Evolutionary conservation across 805 yeast species (phyloP), one percentile per base, ranked within the genome.

Genomic region (Metschnikowia bowlesiae): DNA sequence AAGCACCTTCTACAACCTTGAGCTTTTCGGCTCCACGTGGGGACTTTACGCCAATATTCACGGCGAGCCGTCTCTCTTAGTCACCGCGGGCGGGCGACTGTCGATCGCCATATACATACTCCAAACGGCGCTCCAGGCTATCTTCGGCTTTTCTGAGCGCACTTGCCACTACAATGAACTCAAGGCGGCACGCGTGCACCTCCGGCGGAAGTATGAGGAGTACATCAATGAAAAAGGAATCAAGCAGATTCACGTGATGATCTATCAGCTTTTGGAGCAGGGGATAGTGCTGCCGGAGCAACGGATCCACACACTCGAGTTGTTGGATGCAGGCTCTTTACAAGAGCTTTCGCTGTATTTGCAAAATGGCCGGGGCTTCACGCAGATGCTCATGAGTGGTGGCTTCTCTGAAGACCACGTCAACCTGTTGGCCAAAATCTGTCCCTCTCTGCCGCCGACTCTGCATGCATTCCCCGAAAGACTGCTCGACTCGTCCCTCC

Each of bases 1-100:
- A 26, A 62, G 67, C 4, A 52, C 54, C 5, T 56, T 86, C 1
- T 86, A 85, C 59, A 76, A 79, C 1, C 74, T 83, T 1, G 80
- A 82, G 49, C 60, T 73, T n/a, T 51, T 83, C 8, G 82, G 83
- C 1, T 83, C 75, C 57, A 61, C 77, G 0, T 85, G 85, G 79
- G 82, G 79, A 16, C 53, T 85, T 0, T 68, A 64, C 35, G 79
- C 89, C 0, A 80, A 84, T 3, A 52, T 70, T 11, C 78, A 78
- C 54, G 84, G 87, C 4, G 80, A 76, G 46, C 73, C 76, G 0
- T 77, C 84, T 6, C 60, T 86, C 6, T 64, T 76, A 0, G 57
- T 85, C n/a, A 76, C 76, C 3, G 61, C 82, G 0, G 66, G 77
- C 29, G 92, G 94, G 0, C 76, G 77, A n/a, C 57, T 62, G 0